Percentiles rank a stretch among this genome's conserved stretches.
These are phyloP conservation scores for Chara braunii DNA, from an alignment of 139 green algal species.

Conservation along the genomic window DNA sequence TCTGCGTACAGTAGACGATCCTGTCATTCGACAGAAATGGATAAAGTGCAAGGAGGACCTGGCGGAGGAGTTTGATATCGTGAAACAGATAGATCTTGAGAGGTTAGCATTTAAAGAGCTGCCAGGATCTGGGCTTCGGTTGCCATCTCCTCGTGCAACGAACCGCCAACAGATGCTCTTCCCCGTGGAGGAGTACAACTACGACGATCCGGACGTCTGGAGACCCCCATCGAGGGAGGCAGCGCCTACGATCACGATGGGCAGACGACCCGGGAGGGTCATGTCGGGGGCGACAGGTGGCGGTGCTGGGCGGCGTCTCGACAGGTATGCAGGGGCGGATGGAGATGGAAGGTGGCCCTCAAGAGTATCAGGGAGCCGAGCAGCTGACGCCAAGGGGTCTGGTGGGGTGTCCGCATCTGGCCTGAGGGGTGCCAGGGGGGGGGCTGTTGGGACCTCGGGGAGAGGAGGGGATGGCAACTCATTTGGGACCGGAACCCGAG, in stretches of 20 bases:
- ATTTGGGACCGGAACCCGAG: too few relatives aligned
- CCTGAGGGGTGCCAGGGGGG: too few relatives aligned
- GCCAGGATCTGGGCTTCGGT: background rate
- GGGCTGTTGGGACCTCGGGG: too few relatives aligned
- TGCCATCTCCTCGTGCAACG: conserved; percentile 51
- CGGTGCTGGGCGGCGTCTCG: too few relatives aligned
- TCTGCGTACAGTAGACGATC: conserved; percentile 34
- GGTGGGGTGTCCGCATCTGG: too few relatives aligned
- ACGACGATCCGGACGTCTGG: conserved; percentile 53
- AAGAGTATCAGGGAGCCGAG: too few relatives aligned
- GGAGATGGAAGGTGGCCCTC: too few relatives aligned
- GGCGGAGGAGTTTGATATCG: conserved; percentile 46
- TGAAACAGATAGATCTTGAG: conserved; percentile 45
- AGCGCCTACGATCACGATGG: background rate
- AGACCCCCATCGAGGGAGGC: conserved; percentile 24
- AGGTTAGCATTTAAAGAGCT: conserved; percentile 33
- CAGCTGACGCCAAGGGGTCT: too few relatives aligned
- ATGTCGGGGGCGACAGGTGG: too few relatives aligned
- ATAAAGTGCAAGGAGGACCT: conserved; percentile 46
- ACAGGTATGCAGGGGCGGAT: too few relatives aligned
- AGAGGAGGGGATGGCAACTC: too few relatives aligned
- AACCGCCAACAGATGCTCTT: conserved; percentile 46
- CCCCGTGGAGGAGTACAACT: background rate
- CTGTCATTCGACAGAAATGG: conserved; percentile 42
- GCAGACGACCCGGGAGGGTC: too few relatives aligned